A percentile compares a stretch with the other conserved stretches of the same genome.
Conservation (phyloP, 225 moss, liverwort and hornwort genomes). For the Bryum argenteum region DNA sequence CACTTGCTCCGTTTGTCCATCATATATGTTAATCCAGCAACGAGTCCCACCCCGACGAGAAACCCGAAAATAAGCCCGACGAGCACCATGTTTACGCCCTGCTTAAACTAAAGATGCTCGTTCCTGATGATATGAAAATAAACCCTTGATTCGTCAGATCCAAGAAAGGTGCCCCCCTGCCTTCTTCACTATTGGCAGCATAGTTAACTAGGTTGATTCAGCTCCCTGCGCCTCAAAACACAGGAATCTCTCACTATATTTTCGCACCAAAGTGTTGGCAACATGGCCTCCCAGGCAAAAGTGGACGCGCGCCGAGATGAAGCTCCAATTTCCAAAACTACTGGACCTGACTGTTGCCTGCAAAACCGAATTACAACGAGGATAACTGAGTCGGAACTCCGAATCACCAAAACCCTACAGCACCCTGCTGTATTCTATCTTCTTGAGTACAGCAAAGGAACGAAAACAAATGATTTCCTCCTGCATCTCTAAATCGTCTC, state of each 20-base stretch:
- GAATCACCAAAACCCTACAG: background rate
- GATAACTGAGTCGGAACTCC: background rate
- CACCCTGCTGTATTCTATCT: background rate
- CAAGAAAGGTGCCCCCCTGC: constrained; percentile 28
- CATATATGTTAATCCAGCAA: constrained; percentile 47
- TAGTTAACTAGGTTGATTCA: constrained; percentile 7
- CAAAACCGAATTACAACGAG: constrained; percentile 6
- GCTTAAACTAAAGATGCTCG: constrained; percentile 10
- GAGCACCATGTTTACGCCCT: constrained; percentile 47
- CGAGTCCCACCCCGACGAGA: constrained; percentile 56
- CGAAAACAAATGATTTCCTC: background rate
- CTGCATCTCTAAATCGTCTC: constrained; percentile 8
- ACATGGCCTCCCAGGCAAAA: constrained; percentile 11
- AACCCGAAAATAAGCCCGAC: constrained; percentile 58
- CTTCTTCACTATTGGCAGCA: constrained; percentile 32
- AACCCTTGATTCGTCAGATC: constrained; percentile 17
- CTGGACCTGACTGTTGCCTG: constrained; percentile 18
- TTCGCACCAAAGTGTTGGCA: constrained; percentile 6
- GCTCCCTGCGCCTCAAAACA: background rate
- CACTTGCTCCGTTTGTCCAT: constrained; percentile 47
- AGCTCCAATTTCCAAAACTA: constrained; percentile 18
- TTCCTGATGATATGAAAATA: background rate
- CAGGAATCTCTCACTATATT: background rate
- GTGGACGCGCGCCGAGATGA: background rate
- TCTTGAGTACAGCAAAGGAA: background rate